Percentiles rank a stretch among this genome's conserved stretches.
Evolutionary conservation across 352 stramenopile species (phyloP).

Genomic region (Blastocystis sp.): DNA sequence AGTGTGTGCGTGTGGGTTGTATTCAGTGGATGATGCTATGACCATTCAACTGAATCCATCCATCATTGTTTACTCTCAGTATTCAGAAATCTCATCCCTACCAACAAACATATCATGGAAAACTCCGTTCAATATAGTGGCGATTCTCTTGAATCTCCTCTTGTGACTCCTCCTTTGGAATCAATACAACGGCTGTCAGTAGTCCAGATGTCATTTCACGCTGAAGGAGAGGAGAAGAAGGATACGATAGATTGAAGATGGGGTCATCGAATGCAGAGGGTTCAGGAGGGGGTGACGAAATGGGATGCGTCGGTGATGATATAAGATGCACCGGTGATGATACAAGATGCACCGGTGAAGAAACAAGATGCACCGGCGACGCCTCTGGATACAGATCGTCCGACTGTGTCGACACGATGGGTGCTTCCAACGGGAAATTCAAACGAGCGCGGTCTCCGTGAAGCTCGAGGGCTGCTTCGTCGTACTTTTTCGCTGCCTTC

Average conservation of each 20-base stretch:
- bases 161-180: neutral
- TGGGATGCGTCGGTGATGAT: no score
- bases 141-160: neutral
- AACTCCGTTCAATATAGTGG: neutral
- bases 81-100: no score
- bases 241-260: neutral
- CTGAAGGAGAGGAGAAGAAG: neutral
- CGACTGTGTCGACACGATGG: neutral
- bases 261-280: neutral
- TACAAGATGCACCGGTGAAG: no score
- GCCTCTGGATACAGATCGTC: no score
- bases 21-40: no score
- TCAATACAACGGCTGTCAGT: neutral
- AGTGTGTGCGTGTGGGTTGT: no score
- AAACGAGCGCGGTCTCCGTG: conserved; percentile 15
- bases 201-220: neutral
- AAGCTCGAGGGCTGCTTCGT: neutral
- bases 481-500: conserved; percentile 32
- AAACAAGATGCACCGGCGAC: neutral
- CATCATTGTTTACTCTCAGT: no score
- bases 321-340: no score
- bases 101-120: neutral
- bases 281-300: no score
- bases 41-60: no score
- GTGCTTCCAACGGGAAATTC: neutral